Percentiles rank a stretch among this genome's conserved stretches.
These are phyloP conservation scores for Phytophthora pseudosyringae DNA, from an alignment of 352 stramenopile species.

Conservation along the genomic window DNA sequence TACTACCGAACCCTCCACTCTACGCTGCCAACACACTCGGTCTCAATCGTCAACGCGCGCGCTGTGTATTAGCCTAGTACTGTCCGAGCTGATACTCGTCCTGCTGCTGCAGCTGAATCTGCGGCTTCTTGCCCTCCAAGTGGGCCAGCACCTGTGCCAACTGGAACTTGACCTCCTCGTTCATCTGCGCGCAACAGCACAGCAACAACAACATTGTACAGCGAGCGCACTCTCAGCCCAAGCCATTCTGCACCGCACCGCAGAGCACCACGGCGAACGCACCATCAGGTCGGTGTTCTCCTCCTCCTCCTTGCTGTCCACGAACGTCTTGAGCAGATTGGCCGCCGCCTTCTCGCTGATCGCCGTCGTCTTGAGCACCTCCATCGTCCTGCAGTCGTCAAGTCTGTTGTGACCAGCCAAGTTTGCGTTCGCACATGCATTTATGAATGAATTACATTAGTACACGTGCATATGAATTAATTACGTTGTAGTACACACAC, in stretches of 20 bases:
- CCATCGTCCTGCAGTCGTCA: constrained; percentile 42
- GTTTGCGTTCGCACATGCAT: not conserved
- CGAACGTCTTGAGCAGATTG: constrained; percentile 83
- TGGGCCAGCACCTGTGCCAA: constrained; percentile 76
- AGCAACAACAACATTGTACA: constrained; percentile 2
- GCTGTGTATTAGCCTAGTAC: constrained; percentile 38
- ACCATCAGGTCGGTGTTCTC: constrained; percentile 78
- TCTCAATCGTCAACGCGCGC: constrained; percentile 21
- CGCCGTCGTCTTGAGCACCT: constrained; percentile 67
- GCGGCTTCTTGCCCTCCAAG: constrained; percentile 56
- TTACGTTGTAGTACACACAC: not conserved
- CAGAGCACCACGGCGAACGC: constrained; percentile 15
- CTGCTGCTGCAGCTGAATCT: constrained; percentile 40
- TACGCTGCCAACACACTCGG: not conserved
- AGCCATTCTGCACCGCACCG: not conserved
- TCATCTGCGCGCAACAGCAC: constrained; percentile 52
- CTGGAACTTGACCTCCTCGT: constrained; percentile 79
- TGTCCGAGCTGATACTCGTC: constrained; percentile 31
- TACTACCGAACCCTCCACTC: not conserved
- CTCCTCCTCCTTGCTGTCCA: constrained; percentile 67
- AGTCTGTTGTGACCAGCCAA: constrained; percentile 26
- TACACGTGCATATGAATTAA: not conserved
- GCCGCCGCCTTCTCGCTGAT: constrained; percentile 70
- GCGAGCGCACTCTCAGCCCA: constrained; percentile 6
- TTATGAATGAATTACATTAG: not conserved